These are phyloP conservation scores for Glycine tomentella DNA, from an alignment of 306 rosid genomes.

Conservation along the genomic window DNA sequence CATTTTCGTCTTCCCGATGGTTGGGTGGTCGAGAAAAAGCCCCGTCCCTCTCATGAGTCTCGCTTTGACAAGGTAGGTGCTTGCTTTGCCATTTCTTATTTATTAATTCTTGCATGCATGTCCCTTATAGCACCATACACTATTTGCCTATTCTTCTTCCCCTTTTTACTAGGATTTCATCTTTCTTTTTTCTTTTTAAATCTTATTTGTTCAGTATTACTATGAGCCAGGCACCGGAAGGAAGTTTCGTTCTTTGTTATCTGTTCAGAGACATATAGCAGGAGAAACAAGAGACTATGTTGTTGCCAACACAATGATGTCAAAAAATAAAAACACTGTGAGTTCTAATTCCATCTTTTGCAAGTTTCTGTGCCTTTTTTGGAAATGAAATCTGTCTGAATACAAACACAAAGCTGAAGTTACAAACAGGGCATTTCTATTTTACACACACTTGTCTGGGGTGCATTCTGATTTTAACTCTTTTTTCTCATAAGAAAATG, in stretches of 20 bases:
- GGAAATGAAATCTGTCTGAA: background rate
- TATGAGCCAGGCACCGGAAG: constrained; percentile 59
- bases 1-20: no score
- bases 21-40: no score
- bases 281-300: constrained; percentile 18
- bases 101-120: no score
- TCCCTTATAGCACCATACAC: no score
- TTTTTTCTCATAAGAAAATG: background rate
- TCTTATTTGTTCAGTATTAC: constrained; percentile 52
- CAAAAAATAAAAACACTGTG: constrained; percentile 47
- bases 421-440: constrained; percentile 49
- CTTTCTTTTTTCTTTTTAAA: no score
- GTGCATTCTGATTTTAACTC: constrained; percentile 1
- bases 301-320: constrained; percentile 23
- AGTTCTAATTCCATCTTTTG: constrained; percentile 41
- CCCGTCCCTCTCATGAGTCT: no score
- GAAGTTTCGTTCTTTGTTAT: constrained; percentile 64
- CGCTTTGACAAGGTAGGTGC: no score
- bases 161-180: background rate
- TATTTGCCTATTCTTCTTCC: constrained; percentile 45
- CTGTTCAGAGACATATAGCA: constrained; percentile 62
- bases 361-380: constrained; percentile 1
- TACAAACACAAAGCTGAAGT: background rate
- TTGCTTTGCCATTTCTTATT: no score
- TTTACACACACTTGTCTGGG: background rate